A percentile compares a stretch with the other conserved stretches of the same genome.
phyloP scores from a whole-genome alignment of 2,329 filamentous ascomycete species.

The Calycina herbarum region DNA sequence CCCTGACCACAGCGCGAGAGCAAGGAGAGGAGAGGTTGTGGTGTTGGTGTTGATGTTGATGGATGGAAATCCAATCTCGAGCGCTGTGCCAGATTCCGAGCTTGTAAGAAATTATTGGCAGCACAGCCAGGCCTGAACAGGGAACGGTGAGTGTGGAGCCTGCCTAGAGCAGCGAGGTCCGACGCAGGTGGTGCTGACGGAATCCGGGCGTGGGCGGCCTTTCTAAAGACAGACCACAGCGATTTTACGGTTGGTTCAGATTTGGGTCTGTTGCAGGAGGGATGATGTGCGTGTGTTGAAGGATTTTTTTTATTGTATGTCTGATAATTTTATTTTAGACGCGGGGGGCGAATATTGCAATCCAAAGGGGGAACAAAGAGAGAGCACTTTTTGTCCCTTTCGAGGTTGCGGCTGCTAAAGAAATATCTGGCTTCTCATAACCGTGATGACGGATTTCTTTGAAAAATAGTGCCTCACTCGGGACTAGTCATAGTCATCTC shows the following conservation, averaged over 20 bases:
- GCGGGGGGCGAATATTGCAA: background rate
- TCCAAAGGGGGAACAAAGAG: background rate
- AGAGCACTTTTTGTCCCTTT: background rate
- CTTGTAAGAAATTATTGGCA: conserved; percentile 11
- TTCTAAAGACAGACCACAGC: too few relatives aligned
- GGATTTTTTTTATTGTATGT: background rate
- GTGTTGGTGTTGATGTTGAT: background rate
- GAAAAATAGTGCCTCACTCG: conserved; percentile 2
- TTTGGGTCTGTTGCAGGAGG: too few relatives aligned
- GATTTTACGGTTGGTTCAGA: too few relatives aligned
- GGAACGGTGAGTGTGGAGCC: conserved; percentile 1
- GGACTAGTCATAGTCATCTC: conserved; percentile 3
- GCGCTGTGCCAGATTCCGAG: conserved; percentile 3
- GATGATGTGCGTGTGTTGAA: too few relatives aligned
- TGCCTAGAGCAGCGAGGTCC: conserved; percentile 3
- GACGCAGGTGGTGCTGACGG: conserved; percentile 2
- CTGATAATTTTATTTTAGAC: background rate
- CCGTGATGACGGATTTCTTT: background rate
- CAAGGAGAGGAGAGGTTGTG: conserved; percentile 1
- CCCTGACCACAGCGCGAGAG: background rate
- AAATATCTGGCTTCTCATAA: conserved; percentile 3
- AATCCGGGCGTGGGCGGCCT: background rate
- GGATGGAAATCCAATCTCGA: background rate
- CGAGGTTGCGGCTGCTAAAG: background rate
- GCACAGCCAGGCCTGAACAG: conserved; percentile 8